Conservation (phyloP, 305 asterid species). For the Fraxinus sp. region DNA sequence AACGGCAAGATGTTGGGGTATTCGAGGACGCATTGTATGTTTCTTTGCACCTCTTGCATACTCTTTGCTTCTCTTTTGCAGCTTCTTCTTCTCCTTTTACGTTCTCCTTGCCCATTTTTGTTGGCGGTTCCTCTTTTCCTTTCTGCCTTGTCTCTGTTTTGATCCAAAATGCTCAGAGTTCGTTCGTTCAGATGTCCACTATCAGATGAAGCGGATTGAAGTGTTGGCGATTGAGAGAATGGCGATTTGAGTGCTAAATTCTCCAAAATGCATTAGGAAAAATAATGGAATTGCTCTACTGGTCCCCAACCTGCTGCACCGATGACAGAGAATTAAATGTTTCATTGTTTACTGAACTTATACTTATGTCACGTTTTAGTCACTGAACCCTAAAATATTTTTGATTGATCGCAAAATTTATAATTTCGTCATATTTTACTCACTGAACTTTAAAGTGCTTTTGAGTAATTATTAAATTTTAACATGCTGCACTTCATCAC, state of each 20-base stretch:
- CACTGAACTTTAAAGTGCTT: no score
- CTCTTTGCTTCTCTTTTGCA: slow-evolving; percentile 22
- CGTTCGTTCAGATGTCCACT: background rate
- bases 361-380: no score
- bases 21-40: slow-evolving; percentile 45
- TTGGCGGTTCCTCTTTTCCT: background rate
- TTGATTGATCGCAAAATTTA: no score
- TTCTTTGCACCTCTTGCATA: slow-evolving; percentile 76
- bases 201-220: background rate
- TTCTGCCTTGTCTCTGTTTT: background rate
- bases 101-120: slow-evolving; percentile 7
- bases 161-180: background rate
- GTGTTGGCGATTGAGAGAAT: background rate
- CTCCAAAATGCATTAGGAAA: background rate
- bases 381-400: no score
- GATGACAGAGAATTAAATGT: background rate
- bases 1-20: slow-evolving; percentile 60
- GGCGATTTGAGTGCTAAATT: background rate
- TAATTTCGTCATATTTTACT: background rate
- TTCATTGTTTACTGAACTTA: no score
- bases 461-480: no score
- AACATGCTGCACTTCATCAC: no score
- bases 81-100: slow-evolving; percentile 16
- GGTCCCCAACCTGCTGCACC: background rate
- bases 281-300: background rate